Evolutionary conservation across 306 rosid genomes (phyloP), one percentile per base, ranked within the genome.

Genomic region (Lablab purpureus): DNA sequence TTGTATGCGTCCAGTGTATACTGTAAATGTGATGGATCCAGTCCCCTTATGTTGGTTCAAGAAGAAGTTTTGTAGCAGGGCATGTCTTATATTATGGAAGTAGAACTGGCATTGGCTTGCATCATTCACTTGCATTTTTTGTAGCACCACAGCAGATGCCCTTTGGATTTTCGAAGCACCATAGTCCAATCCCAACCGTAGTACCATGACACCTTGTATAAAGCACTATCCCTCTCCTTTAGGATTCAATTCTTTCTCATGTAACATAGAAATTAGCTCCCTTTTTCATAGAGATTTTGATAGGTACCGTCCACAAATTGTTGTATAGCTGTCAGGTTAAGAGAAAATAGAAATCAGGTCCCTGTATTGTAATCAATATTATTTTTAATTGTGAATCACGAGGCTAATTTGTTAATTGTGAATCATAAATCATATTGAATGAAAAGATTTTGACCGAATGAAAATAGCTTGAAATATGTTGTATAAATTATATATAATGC

Each of bases 291-390:
- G 88, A 82, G 82, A 82, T 87, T 88, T 92, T 89, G 84, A 72
- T 89, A 90, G 91, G 56, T 65, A 85, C 85, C 83, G 76, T 85
- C 83, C 18, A 22, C 81, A 82, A 85, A 82, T 71, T 74, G 79
- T 89, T 89, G 97, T 94, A 92, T 90, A 94, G 97, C 56, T 76
- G 52, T 76, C 80, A 89, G 89, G 80, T 84, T 87, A 66, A 87
- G 92, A 84, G 86, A 80, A 68, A 82, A 63, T 90, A 88, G 92
- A 79, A 82, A 81, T 77, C 85, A 89, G 88, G 89, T 64, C 83
- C 71, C 25, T 64, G 87, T 79, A 81, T 82, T 87, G 90, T 60
- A 30, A 15, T 43, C 67, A 60, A 60, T 60, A 60, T 60, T 25
- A 28, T 28, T 60, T 27, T 28, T 15, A 60, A 60, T 60, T 60